Evolutionary conservation across 306 rosid genomes (phyloP), one percentile per base, ranked within the genome.

Genomic region (Urtica urens): DNA sequence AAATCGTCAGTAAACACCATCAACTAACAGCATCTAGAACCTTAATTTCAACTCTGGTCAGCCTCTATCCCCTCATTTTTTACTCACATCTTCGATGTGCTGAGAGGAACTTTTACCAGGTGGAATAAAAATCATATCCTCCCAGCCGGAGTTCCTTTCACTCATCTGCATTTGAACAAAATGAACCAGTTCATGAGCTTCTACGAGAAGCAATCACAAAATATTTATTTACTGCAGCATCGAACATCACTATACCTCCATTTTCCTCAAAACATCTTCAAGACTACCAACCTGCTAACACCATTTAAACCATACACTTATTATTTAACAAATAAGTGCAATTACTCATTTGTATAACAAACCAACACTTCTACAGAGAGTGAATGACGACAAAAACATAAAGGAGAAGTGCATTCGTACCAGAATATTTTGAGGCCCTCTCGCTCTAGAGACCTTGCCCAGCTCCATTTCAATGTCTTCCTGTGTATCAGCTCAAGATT

Each of bases 381-480:
- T 29, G 2, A 17, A 46, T 19, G 26, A 49, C 51, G n/a, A 23
- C 46, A 15, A 13, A 28, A 22, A 18, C 15, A 2, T 30, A 24
- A 64, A 20, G 30, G 49, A 13, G 57, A 17, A 58, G 23, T 31
- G 47, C 15, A 51, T 38, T n/a, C n/a, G n/a, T 76, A 90, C 97
- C 92, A 66, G 68, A 46, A 90, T 84, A 59, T 84, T 72, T 58
- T 77, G 93, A 71, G 87, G 85, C 60, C 87, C 94, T 73, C 86
- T 59, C 58, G 77, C 61, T 54, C 76, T 78, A 40, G 95, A 71
- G 50, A 90, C 81, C 62, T 64, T 79, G 34, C 74, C 70, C 53
- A 90, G 72, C 61, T 84, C 95, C 41, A 71, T 82, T 61, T 84
- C 95, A 26, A 90, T 72, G 73, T 90, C 97, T 70, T 90, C 97